These are phyloP conservation scores for Colletotrichum caudatum DNA, from an alignment of 2,329 filamentous ascomycete genomes.

Conservation along the genomic window DNA sequence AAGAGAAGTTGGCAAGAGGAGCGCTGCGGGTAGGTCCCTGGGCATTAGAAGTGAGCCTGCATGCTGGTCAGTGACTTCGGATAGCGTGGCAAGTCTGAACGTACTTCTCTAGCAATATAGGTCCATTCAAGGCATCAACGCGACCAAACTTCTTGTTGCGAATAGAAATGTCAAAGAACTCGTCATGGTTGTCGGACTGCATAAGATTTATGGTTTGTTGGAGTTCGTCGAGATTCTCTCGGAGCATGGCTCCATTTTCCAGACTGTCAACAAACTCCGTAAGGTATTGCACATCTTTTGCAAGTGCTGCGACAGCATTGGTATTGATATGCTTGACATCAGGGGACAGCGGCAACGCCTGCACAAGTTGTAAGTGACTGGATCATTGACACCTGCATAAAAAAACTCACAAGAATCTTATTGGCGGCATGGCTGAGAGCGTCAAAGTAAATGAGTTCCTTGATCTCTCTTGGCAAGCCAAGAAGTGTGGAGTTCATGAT, in stretches of 20 bases:
- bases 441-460: conserved; percentile 97
- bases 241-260: conserved; percentile 85
- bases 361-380: neutral
- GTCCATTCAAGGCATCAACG: conserved; percentile 91
- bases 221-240: conserved; percentile 90
- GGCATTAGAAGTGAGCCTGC: conserved; percentile 73
- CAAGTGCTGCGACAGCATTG: conserved; percentile 83
- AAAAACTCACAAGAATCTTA: conserved; percentile 76
- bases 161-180: conserved; percentile 93
- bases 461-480: conserved; percentile 94
- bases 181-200: conserved; percentile 89
- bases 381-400: neutral
- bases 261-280: conserved; percentile 88
- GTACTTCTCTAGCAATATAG: conserved; percentile 91
- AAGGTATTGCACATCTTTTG: conserved; percentile 86
- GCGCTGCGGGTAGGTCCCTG: conserved; percentile 70
- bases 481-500: conserved; percentile 97
- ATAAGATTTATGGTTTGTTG: conserved; percentile 93
- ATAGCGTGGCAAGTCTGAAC: conserved; percentile 42
- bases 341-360: conserved; percentile 81
- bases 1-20: conserved; percentile 79
- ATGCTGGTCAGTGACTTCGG: conserved; percentile 44
- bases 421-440: conserved; percentile 91
- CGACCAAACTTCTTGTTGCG: conserved; percentile 94
- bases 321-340: conserved; percentile 89